These are phyloP conservation scores for Anaeromyces robustus DNA, from an alignment of 192 early-diverging fungal genomes.

Conservation along the genomic window DNA sequence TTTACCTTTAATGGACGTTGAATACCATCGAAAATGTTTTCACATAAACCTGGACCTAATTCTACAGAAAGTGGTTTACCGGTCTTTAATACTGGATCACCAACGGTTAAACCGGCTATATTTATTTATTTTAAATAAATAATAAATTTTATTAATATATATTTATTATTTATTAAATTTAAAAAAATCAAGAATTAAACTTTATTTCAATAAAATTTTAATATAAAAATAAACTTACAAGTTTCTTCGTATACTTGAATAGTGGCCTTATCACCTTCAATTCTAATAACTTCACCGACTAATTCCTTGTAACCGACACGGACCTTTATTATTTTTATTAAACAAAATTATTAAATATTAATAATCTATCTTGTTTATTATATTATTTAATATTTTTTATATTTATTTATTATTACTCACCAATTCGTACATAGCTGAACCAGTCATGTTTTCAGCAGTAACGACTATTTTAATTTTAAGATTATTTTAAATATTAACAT, in stretches of 20 bases:
- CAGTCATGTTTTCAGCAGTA: conserved; percentile 94
- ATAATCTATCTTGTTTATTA: not conserved
- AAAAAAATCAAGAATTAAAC: too few relatives aligned
- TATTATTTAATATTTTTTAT: too few relatives aligned
- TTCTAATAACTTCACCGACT: conserved; percentile 98
- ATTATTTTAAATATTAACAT: too few relatives aligned
- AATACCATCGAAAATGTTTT: conserved; percentile 98
- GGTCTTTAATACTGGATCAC: conserved; percentile 95
- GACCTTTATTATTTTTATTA: conserved; percentile 29
- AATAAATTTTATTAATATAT: too few relatives aligned
- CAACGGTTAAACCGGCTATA: conserved; percentile 87
- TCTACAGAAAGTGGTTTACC: conserved; percentile 98
- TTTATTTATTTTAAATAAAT: too few relatives aligned
- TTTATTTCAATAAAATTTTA: too few relatives aligned
- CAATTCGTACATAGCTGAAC: conserved; percentile 95
- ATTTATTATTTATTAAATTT: too few relatives aligned
- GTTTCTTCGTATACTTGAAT: conserved; percentile 99
- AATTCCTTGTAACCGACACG: conserved; percentile 95
- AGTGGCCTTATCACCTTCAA: conserved; percentile 98
- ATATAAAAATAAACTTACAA: conserved; percentile 31
- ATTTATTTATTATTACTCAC: conserved; percentile 29
- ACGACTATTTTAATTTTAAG: conserved; percentile 51
- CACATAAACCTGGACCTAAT: conserved; percentile 79
- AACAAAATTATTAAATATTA: not conserved
- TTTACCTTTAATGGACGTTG: conserved; percentile 87